These are phyloP conservation scores for Colletotrichum brevisporum DNA, from an alignment of 2,329 filamentous ascomycete species.

Conservation along the genomic window DNA sequence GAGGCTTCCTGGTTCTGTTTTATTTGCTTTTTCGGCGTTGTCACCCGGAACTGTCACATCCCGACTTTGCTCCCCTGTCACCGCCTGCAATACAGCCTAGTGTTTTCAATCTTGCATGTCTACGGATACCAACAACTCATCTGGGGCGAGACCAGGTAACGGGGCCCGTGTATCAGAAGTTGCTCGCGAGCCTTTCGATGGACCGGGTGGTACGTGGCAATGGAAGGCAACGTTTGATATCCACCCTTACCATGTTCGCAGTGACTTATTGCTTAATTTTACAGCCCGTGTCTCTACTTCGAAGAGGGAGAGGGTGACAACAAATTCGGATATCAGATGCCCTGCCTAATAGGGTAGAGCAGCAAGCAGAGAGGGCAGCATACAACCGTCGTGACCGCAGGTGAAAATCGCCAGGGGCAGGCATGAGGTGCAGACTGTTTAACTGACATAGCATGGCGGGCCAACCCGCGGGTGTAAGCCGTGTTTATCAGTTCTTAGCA, in stretches of 20 bases:
- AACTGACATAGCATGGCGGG: slow-evolving; percentile 8
- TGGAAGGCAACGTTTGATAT: neutral
- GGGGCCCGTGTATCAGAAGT: slow-evolving; percentile 14
- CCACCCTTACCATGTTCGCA: neutral
- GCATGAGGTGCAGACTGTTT: neutral
- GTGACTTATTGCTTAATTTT: neutral
- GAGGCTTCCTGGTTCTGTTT: slow-evolving; percentile 13
- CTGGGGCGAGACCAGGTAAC: slow-evolving; percentile 17
- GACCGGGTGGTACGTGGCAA: slow-evolving; percentile 1
- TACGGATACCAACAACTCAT: slow-evolving; percentile 16
- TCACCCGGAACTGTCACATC: slow-evolving; percentile 33
- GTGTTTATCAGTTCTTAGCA: no score
- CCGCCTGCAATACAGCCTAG: slow-evolving; percentile 25
- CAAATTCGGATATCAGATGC: neutral
- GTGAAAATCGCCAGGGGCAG: slow-evolving; percentile 16
- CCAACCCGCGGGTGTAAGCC: slow-evolving; percentile 23
- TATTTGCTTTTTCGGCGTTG: slow-evolving; percentile 25
- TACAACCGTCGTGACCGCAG: slow-evolving; percentile 1
- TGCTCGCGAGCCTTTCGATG: slow-evolving; percentile 10
- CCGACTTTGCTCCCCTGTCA: slow-evolving; percentile 22
- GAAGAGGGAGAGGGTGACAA: neutral
- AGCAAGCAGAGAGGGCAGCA: neutral
- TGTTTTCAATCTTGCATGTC: slow-evolving; percentile 3
- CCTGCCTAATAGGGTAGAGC: neutral
- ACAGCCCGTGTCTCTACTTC: neutral